Base-by-base conservation (phyloP, 2,329 filamentous ascomycete genomes). In the Aspergillus fijiensis region DNA sequence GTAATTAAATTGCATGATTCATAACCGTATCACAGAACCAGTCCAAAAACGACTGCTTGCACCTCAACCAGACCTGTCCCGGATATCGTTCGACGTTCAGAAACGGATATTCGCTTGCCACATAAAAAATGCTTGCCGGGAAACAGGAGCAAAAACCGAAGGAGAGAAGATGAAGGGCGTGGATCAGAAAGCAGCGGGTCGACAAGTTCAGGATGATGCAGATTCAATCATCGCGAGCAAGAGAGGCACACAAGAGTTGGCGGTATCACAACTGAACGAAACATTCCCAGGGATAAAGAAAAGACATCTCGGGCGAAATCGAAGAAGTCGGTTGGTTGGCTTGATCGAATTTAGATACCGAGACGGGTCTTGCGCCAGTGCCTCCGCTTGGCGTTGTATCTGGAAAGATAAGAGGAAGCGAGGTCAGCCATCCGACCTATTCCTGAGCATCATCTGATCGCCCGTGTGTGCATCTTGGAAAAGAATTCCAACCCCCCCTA, bases 281-380 rank as follows among this genome's bases (percentile, higher is more conserved):
- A 64, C 60, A 66, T 63, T 70, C 64, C 58, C 61, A 50, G 51
- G 55, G 39, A 58, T 49, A 55, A 69, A 59, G 61, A 58, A 66
- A 59, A 60, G 66, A 66, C 64, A 70, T 67, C 66, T 70, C 68
- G 69, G 69, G 67, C 68, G 70, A 74, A 76, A 57, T 57, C 55
- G 81, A 84, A 79, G 81, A 80, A 57, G 58, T 47, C 48, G 54
- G n/a, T 48, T 23, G 53, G 29, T 25, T 23, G 33, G 31, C 19
- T 48, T 63, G 59, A 45, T 45, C 66, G 62, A 68, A 82, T 87
- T 86, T 95, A 99, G 86, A 99, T 96, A 80, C 92, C 92, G 84
- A 99, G 92, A 80, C 92, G 90, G 80, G 95, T 98, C 94, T 99
- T 99, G 86, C 95, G 92, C 95, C 95, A 99, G 82, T 99, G 95